Base-by-base conservation (phyloP, 352 stramenopile species). In the Globisporangium acanthophoron region DNA sequence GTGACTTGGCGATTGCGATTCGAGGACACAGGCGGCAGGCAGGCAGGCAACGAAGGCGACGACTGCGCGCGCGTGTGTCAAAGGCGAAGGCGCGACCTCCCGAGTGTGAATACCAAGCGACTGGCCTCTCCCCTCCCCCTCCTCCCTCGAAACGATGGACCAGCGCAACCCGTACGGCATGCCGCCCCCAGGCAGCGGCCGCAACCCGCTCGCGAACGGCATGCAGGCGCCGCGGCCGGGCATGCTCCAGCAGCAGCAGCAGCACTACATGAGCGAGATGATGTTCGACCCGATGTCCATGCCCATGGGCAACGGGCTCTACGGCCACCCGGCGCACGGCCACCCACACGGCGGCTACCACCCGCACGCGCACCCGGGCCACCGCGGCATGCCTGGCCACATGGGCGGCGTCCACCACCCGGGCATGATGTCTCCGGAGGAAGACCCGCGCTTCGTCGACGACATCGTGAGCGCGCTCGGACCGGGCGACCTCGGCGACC, bases 221-320 rank as follows among this genome's bases (percentile, higher is more conserved):
- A 76, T 87, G 70, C 66, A 68, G 49, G 31, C 27, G 29, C 57
- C 78, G 55, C 75, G 77, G 45, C 59, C 59, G 3, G 59, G 59
- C 45, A 77, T 78, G 59, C 76, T 74, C 52, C 74, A 73, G 62
- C 75, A 78, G 65, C 74, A 82, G 51, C 74, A 73, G 64, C 75
- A 78, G 64, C 74, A 82, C 55, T 91, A 87, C 60, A 87, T 89
- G 77, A 76, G 76, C 66, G 79, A 91, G 53, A 86, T 89, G 69
- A 73, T 91, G 67, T 91, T 89, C 57, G 78, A 88, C 66, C 73
- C 76, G 50, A 75, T 88, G 62, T 49, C 47, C 3, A 77, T 80
- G 64, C 68, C 70, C 46, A 87, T 88, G 71, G 73, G 59, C 61
- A 80, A 80, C 66, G 69, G 70, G 53, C 69, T 86, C 71, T 80